Conservation (phyloP, 2,329 filamentous ascomycete species). For the Alternaria sp. region DNA sequence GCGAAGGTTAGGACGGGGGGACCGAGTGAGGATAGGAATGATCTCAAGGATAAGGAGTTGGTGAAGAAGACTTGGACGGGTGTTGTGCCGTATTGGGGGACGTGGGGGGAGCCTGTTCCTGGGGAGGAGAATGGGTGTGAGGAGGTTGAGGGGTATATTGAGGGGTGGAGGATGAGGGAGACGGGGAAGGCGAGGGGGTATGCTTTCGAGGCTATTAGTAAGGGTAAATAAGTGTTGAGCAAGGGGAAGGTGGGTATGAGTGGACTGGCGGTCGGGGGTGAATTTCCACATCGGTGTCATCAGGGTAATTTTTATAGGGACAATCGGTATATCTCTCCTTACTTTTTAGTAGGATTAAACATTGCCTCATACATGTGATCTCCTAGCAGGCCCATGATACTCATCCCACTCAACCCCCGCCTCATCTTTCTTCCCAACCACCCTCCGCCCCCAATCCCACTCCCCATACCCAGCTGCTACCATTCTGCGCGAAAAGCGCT, state of each 20-base stretch:
- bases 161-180: slow-evolving; percentile 42
- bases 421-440: too few relatives aligned
- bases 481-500: too few relatives aligned
- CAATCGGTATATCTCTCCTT: too few relatives aligned
- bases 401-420: too few relatives aligned
- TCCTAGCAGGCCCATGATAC: too few relatives aligned
- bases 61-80: slow-evolving; percentile 42
- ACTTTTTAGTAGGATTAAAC: too few relatives aligned
- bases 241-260: not conserved
- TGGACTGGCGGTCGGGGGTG: not conserved
- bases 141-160: slow-evolving; percentile 68
- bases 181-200: slow-evolving; percentile 26
- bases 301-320: too few relatives aligned
- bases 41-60: slow-evolving; percentile 37
- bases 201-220: slow-evolving; percentile 33
- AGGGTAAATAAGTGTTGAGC: not conserved
- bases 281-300: too few relatives aligned
- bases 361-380: too few relatives aligned
- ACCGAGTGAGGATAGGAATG: slow-evolving; percentile 42
- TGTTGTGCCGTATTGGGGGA: slow-evolving; percentile 43
- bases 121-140: slow-evolving; percentile 52
- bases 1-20: slow-evolving; percentile 28
- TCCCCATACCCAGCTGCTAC: too few relatives aligned
- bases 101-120: slow-evolving; percentile 41
- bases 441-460: too few relatives aligned